Evolutionary conservation across 2,329 filamentous ascomycete species (phyloP).

Genomic region (Xylaria sp.): DNA sequence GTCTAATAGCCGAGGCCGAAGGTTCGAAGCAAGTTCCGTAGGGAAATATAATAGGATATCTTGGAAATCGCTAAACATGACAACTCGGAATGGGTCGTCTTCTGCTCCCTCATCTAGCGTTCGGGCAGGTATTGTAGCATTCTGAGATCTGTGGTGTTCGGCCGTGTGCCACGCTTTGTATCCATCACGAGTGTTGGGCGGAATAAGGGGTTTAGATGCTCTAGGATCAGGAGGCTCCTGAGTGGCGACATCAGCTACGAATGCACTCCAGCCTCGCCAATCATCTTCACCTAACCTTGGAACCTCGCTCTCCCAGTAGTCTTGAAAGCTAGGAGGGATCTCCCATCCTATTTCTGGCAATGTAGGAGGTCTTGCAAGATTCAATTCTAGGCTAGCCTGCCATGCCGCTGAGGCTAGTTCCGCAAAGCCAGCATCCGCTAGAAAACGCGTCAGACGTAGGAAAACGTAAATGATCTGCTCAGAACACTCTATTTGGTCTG

Average conservation of each 20-base stretch:
- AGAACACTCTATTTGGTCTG: slow-evolving; percentile 41
- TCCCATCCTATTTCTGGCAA: slow-evolving; percentile 44
- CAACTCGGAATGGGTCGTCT: slow-evolving; percentile 84
- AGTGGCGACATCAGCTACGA: slow-evolving; percentile 52
- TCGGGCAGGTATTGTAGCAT: slow-evolving; percentile 73
- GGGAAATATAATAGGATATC: slow-evolving; percentile 69
- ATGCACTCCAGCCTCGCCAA: slow-evolving; percentile 77
- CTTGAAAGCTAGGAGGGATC: slow-evolving; percentile 63
- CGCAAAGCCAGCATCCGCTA: slow-evolving; percentile 79
- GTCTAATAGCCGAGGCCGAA: slow-evolving; percentile 67
- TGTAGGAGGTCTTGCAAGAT: slow-evolving; percentile 66
- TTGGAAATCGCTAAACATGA: slow-evolving; percentile 82
- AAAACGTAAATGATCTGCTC: slow-evolving; percentile 74
- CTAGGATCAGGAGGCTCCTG: slow-evolving; percentile 57
- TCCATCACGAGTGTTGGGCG: slow-evolving; percentile 54
- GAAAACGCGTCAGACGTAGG: slow-evolving; percentile 77
- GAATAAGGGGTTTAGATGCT: slow-evolving; percentile 37
- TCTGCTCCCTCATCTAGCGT: slow-evolving; percentile 79
- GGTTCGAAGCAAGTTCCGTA: slow-evolving; percentile 45
- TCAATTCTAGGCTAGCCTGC: slow-evolving; percentile 83
- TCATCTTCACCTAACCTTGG: slow-evolving; percentile 79
- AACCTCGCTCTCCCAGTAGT: slow-evolving; percentile 90
- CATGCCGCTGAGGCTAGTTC: slow-evolving; percentile 83
- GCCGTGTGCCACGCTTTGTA: slow-evolving; percentile 64
- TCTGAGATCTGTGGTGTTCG: slow-evolving; percentile 63